A percentile compares a stretch with the other conserved stretches of the same genome.
Evolutionary conservation across 345 rosid species (phyloP).

Genomic region (Nasturtium officinale): DNA sequence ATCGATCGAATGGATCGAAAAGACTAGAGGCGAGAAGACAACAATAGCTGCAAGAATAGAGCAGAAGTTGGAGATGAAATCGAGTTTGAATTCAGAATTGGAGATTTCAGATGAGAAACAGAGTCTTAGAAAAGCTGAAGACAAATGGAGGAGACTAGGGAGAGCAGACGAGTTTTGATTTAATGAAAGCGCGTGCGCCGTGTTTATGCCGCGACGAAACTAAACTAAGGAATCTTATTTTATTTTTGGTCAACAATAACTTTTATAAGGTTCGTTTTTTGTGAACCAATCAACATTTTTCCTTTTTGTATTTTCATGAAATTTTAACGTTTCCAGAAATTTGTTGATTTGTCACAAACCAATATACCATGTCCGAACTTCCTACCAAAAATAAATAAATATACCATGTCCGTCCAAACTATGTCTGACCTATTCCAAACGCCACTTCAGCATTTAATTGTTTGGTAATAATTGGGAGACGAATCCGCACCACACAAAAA

Average conservation of each 20-base stretch:
- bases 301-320: neutral
- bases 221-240: neutral
- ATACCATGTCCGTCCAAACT: neutral
- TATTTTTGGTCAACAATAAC: neutral
- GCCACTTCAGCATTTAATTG: neutral
- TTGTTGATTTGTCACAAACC: neutral
- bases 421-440: neutral
- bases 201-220: conserved; percentile 23
- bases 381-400: no score
- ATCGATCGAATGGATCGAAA: conserved; percentile 39
- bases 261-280: neutral
- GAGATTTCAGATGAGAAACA: conserved; percentile 1
- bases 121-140: conserved; percentile 1
- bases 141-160: neutral
- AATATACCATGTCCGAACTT: neutral
- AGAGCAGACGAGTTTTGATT: neutral
- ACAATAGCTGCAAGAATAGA: neutral
- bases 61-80: neutral
- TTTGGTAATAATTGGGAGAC: neutral
- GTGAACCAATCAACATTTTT: neutral
- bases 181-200: conserved; percentile 39
- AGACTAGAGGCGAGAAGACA: neutral
- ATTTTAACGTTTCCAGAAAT: neutral
- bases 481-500: no score
- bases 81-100: conserved; percentile 14